A percentile compares a stretch with the other conserved stretches of the same genome.
These are phyloP conservation scores for Erysimum cheiranthoides DNA, from an alignment of 345 rosid genomes.

Conservation along the genomic window DNA sequence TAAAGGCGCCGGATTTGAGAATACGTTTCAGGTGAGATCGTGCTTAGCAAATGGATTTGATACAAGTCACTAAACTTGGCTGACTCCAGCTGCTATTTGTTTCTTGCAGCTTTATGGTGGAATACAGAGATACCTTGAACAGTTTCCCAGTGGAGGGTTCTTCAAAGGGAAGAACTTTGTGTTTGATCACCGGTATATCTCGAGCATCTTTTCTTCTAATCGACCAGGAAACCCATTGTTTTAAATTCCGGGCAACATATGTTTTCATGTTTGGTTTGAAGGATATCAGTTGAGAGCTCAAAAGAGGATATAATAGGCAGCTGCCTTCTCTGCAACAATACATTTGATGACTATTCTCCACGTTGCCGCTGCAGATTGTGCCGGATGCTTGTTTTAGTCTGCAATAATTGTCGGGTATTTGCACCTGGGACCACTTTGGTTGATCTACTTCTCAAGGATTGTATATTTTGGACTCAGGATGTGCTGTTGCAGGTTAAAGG, in stretches of 20 bases:
- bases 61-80: constrained; percentile 9
- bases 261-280: constrained; percentile 43
- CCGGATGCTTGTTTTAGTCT: constrained; percentile 94
- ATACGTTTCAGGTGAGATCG: constrained; percentile 76
- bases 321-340: constrained; percentile 75
- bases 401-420: constrained; percentile 72
- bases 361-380: constrained; percentile 81
- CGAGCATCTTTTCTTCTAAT: constrained; percentile 9
- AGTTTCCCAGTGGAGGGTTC: constrained; percentile 87
- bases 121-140: constrained; percentile 90
- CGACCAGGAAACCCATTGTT: background rate
- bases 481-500: constrained; percentile 58
- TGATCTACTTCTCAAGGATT: background rate
- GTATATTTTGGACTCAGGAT: constrained; percentile 17
- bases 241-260: background rate
- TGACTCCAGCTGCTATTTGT: constrained; percentile 26
- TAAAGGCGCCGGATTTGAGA: constrained; percentile 89
- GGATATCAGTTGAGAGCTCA: constrained; percentile 92
- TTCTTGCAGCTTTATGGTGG: constrained; percentile 88
- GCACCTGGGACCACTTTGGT: constrained; percentile 2
- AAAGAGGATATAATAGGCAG: constrained; percentile 59
- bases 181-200: constrained; percentile 84
- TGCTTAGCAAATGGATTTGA: constrained; percentile 28
- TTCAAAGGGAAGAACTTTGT: constrained; percentile 96
- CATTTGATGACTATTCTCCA: constrained; percentile 83